These are phyloP conservation scores for Stagonosporopsis cucurbitacearum DNA, from an alignment of 2,329 filamentous ascomycete genomes.

Conservation along the genomic window DNA sequence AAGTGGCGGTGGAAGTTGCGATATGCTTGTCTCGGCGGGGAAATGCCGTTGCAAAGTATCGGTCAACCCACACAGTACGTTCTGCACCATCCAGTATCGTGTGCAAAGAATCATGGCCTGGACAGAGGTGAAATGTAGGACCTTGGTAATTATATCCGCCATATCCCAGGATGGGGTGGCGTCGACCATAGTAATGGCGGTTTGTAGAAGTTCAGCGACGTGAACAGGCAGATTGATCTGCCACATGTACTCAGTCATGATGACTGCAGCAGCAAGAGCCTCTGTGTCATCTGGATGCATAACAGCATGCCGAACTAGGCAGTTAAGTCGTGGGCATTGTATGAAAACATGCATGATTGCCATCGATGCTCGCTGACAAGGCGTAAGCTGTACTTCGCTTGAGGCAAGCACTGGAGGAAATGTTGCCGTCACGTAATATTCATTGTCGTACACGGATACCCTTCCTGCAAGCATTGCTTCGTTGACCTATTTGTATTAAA, in stretches of 20 bases:
- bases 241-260: conserved; percentile 32
- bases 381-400: conserved; percentile 6
- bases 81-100: conserved; percentile 38
- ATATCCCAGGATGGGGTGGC: conserved; percentile 24
- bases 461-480: conserved; percentile 40
- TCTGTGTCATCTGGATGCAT: conserved; percentile 26
- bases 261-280: conserved; percentile 30
- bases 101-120: conserved; percentile 33
- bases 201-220: conserved; percentile 25
- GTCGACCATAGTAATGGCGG: conserved; percentile 17
- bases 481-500: conserved; percentile 32
- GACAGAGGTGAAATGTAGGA: conserved; percentile 31
- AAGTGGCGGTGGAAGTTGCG: conserved; percentile 26
- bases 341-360: conserved; percentile 41
- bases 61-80: conserved; percentile 31
- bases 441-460: conserved; percentile 38
- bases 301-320: conserved; percentile 29
- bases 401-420: conserved; percentile 22
- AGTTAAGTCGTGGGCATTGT: conserved; percentile 36
- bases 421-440: conserved; percentile 36
- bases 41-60: conserved; percentile 36
- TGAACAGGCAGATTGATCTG: conserved; percentile 23
- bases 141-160: conserved; percentile 28
- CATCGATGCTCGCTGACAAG: conserved; percentile 31
- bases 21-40: conserved; percentile 21